Base-by-base conservation (phyloP, 1,139 yeast species). In the Kluyveromyces sp. region DNA sequence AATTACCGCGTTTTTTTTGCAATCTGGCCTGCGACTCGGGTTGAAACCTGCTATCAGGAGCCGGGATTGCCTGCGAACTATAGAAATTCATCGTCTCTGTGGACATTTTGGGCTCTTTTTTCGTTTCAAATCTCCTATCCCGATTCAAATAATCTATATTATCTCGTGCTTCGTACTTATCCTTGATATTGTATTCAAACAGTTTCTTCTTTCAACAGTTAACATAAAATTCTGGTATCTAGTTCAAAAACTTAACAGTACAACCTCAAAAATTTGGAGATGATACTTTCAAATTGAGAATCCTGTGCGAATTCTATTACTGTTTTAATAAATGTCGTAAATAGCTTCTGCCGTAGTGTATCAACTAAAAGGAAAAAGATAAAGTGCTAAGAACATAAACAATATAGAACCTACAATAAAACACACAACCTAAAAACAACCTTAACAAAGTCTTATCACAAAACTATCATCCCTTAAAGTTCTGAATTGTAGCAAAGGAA, bases 1-100 rank as follows among this genome's bases (percentile, higher is more conserved):
- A 45, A 22, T 46, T 50, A 40, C 46, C 53, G 3, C 50, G 44
- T 34, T 48, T 22, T 22, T 22, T 47, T 32, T 50, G 49, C 17
- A 49, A 41, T 37, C 46, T 48, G 25, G 45, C 49, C 19, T 55
- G 43, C 42, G 51, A 53, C 41, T 22, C 8, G 8, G 26, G 8
- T 9, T 57, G 57, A 43, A 51, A 57, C 28, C 60, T 49, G 19
- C 55, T 50, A n/a, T 58, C 44, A 13, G 17, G 36, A 16, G 25
- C 20, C 36, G 56, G 53, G 47, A 59, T 41, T 52, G 58, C 47
- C 45, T 62, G 50, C 28, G 65, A 55, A 46, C 62, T 60, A 39
- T 59, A 58, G 44, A 60, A 48, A 45, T 58, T 59, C 62, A 54
- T 58, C 26, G 65, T 58, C 53, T 60, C 65, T 15, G 59, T 51